Evolutionary conservation across 352 stramenopile species (phyloP), one percentile per base, ranked within the genome.

Genomic region (Phytopythium cucurbitacearum): DNA sequence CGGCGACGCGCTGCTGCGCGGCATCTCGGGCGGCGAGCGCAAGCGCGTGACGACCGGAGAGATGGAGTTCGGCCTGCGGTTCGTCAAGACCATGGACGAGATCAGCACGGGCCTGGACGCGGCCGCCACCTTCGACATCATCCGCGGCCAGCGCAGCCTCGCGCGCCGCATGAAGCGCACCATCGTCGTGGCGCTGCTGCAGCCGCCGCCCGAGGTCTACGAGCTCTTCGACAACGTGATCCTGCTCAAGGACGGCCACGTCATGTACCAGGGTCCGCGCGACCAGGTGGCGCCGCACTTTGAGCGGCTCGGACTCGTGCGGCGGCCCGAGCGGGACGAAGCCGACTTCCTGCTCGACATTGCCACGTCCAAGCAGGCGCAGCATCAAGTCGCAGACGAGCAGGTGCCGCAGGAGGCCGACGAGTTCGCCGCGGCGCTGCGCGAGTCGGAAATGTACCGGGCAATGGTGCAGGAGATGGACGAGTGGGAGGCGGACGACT

Each of bases 41-140:
- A 86, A 85, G 69, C 76, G 81, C 44, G 77, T 91, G 57, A 91
- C 80, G n/a, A 76, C 65, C 7, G 80, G 77, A 16, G 76, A 91
- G 71, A 98, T 98, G 78, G 64, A 94, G 44, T 81, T 91, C 47
- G 89, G 51, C 80, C 3, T 40, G 33, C 32, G 28, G 6, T 40
- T 32, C 11, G 32, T 40, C 9, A 28, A 32, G 8, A 7, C 33
- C 9, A 40, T 94, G 49, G 91, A 98, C 62, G 69, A 87, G 54
- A 85, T 88, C 64, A 85, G 65, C 42, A 88, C 77, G 5, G 78
- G 78, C 0, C 62, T 89, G 4, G 78, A 89, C 43, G 52, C 59
- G n/a, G 74, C 78, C 1, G 71, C 76, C 4, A 85, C 78, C 11
- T 82, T 67, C 35, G 78, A 87, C 48, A 88, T 89, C 40, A 40